These are phyloP conservation scores for Stromatinia cepivora DNA, from an alignment of 2,329 filamentous ascomycete species.

Conservation along the genomic window DNA sequence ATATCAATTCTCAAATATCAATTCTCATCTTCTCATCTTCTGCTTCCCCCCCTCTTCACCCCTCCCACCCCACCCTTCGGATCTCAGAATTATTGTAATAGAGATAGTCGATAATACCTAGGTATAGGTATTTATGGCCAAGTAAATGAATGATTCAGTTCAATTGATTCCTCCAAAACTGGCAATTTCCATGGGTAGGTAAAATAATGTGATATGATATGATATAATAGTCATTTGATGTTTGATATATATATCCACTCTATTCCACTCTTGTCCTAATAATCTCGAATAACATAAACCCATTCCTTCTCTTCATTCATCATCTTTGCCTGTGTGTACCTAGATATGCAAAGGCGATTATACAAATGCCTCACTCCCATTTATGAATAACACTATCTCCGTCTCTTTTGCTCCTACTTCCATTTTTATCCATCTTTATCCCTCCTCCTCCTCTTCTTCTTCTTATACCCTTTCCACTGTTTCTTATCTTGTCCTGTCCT, in stretches of 20 bases:
- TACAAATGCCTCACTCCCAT: not conserved
- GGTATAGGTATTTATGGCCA: not conserved
- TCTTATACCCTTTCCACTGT: not conserved
- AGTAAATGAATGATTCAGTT: not conserved
- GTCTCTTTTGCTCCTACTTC: no score
- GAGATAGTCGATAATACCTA: not conserved
- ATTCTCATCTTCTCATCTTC: no score
- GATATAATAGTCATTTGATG: not conserved
- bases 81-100: not conserved
- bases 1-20: no score
- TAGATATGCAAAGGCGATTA: not conserved
- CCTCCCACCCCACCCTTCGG: no score
- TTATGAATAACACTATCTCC: not conserved
- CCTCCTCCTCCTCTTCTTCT: no score
- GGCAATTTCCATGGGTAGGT: not conserved
- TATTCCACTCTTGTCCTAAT: not conserved
- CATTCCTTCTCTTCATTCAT: not conserved
- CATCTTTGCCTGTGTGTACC: not conserved
- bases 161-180: not conserved
- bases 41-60: no score
- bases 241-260: not conserved
- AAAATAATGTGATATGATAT: not conserved
- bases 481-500: not conserved
- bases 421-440: no score
- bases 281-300: not conserved